phyloP scores from a whole-genome alignment of 768 basidiomycete species.

The Leccinum subtestaceum region DNA sequence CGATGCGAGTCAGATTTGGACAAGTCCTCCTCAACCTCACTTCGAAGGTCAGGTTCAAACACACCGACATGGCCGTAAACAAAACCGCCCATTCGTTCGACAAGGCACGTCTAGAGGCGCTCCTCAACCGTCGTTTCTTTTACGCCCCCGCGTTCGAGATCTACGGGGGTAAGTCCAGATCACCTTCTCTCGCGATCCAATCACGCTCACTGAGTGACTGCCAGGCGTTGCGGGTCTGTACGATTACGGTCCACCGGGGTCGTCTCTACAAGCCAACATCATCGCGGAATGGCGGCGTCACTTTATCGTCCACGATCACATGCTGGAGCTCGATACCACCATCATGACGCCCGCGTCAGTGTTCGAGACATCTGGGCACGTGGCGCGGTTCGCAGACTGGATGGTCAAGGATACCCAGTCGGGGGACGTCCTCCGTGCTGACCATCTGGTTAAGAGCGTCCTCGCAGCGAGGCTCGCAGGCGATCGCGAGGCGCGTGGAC shows the following conservation, averaged over 20 bases:
- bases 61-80: slow-evolving; percentile 49
- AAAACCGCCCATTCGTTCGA: slow-evolving; percentile 86
- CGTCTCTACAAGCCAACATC: slow-evolving; percentile 94
- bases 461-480: slow-evolving; percentile 87
- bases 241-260: slow-evolving; percentile 97
- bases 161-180: slow-evolving; percentile 74
- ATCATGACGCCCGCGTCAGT: slow-evolving; percentile 95
- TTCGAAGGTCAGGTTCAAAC: slow-evolving; percentile 9
- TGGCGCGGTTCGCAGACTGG: slow-evolving; percentile 98
- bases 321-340: slow-evolving; percentile 98
- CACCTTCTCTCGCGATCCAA: background rate
- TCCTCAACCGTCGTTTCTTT: slow-evolving; percentile 91
- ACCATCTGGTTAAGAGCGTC: slow-evolving; percentile 92
- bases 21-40: background rate
- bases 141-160: slow-evolving; percentile 98
- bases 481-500: slow-evolving; percentile 84
- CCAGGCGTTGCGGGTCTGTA: slow-evolving; percentile 95
- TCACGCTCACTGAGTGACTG: background rate
- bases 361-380: slow-evolving; percentile 96
- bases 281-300: slow-evolving; percentile 95
- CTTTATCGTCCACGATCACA: slow-evolving; percentile 97
- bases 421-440: slow-evolving; percentile 95
- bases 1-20: slow-evolving; percentile 29
- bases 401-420: slow-evolving; percentile 96
- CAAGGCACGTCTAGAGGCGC: slow-evolving; percentile 77